Evolutionary conservation across 2,329 filamentous ascomycete genomes (phyloP).

Genomic region (Lecanicillium sp.): DNA sequence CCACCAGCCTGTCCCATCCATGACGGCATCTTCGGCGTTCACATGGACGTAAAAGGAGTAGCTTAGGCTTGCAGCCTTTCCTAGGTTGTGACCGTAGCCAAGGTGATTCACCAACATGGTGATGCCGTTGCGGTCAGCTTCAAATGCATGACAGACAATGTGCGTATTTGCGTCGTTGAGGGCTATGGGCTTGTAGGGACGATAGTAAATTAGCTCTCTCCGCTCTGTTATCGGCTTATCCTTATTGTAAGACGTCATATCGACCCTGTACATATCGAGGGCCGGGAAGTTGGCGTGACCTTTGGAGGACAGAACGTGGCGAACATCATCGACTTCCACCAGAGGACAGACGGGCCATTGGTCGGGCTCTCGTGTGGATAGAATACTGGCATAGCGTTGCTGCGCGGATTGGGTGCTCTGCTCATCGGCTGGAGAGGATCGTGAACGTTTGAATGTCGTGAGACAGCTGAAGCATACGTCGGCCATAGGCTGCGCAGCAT

Average conservation of each 20-base stretch:
- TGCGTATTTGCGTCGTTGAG: conserved; percentile 34
- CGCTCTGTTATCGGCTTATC: conserved; percentile 33
- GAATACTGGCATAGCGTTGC: conserved; percentile 31
- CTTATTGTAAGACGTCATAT: conserved; percentile 38
- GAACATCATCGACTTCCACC: conserved; percentile 34
- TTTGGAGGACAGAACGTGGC: conserved; percentile 25
- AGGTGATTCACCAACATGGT: conserved; percentile 43
- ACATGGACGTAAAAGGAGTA: conserved; percentile 47
- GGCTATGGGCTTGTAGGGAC: conserved; percentile 35
- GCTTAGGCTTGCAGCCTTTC: conserved; percentile 36
- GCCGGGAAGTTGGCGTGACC: conserved; percentile 38
- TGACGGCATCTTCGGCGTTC: conserved; percentile 38
- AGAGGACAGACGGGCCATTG: conserved; percentile 39
- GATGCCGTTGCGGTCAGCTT: conserved; percentile 46
- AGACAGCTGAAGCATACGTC: conserved; percentile 43
- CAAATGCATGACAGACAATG: conserved; percentile 41
- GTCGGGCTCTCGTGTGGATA: conserved; percentile 26
- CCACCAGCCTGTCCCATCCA: conserved; percentile 44
- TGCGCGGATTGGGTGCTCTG: conserved; percentile 33
- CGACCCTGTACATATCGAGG: conserved; percentile 47
- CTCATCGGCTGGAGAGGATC: conserved; percentile 24
- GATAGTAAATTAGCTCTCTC: conserved; percentile 42
- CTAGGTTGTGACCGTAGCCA: conserved; percentile 35
- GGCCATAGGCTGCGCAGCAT: conserved; percentile 29
- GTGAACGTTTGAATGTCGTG: conserved; percentile 42